Conservation (phyloP, 345 rosid genomes). For the Dovyalis caffra region DNA sequence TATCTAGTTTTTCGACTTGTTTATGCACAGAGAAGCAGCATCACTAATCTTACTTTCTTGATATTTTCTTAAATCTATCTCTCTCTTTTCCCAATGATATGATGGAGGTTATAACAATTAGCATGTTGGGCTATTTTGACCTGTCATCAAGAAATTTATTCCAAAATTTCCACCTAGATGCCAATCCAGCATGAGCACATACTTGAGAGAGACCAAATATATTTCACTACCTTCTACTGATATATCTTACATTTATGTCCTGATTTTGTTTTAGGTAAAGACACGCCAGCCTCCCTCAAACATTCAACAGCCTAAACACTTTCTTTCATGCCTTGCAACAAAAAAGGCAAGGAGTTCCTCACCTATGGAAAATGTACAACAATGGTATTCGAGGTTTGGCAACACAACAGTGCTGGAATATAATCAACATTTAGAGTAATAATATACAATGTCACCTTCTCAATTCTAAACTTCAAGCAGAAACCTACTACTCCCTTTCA, state of each 20-base stretch:
- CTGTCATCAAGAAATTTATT: neutral
- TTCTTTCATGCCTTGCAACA: too few species aligned
- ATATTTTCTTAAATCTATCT: neutral
- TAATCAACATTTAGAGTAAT: neutral
- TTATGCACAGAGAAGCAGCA: neutral
- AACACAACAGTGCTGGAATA: neutral
- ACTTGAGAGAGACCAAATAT: neutral
- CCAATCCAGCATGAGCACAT: neutral
- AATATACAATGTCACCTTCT: neutral
- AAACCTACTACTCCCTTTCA: neutral
- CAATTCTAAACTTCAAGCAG: neutral
- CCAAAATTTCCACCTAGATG: neutral
- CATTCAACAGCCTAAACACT: neutral
- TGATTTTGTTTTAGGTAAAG: neutral
- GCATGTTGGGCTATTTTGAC: neutral
- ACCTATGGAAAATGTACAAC: too few species aligned
- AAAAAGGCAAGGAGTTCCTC: too few species aligned
- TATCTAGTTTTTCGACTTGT: neutral
- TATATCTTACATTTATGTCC: neutral
- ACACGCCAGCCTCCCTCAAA: neutral
- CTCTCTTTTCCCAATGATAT: neutral
- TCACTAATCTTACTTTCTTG: slow-evolving; percentile 1
- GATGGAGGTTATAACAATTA: neutral
- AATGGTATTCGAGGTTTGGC: neutral
- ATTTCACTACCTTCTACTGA: neutral